A percentile compares a stretch with the other conserved stretches of the same genome.
Evolutionary conservation across 2,329 filamentous ascomycete species (phyloP).

Genomic region (Pseudogymnoascus destructans): DNA sequence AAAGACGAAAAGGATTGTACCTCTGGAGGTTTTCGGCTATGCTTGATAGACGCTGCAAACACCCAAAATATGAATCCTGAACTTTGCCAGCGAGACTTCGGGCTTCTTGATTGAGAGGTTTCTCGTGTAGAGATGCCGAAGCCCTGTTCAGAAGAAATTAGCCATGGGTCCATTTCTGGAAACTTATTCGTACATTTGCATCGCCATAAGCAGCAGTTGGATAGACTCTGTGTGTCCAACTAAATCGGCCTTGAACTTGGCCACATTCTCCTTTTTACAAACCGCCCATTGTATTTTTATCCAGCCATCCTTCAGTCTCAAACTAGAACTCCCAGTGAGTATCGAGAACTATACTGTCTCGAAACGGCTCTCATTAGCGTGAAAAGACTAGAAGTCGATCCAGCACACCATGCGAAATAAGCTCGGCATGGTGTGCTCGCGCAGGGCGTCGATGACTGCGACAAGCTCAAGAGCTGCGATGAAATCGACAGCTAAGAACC

Average conservation of each 20-base stretch:
- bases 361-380: constrained; percentile 22
- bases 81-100: constrained; percentile 6
- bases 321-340: constrained; percentile 1
- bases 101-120: constrained; percentile 10
- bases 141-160: neutral
- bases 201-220: constrained; percentile 20
- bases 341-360: constrained; percentile 16
- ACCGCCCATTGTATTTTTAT: constrained; percentile 22
- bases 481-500: constrained; percentile 23
- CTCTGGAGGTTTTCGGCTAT: neutral
- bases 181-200: constrained; percentile 18
- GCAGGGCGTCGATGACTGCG: constrained; percentile 16
- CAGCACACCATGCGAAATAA: too few species aligned
- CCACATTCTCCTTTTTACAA: constrained; percentile 22
- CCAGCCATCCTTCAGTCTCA: constrained; percentile 18
- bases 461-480: constrained; percentile 21
- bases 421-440: constrained; percentile 15
- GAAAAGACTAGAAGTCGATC: constrained; percentile 20
- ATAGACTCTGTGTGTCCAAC: constrained; percentile 21
- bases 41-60: neutral
- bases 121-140: constrained; percentile 10
- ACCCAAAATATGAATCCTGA: constrained; percentile 8
- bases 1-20: neutral
- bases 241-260: constrained; percentile 20
- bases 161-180: neutral